These are phyloP conservation scores for Trichosanthes cucumerina DNA, from an alignment of 306 rosid genomes.

Conservation along the genomic window DNA sequence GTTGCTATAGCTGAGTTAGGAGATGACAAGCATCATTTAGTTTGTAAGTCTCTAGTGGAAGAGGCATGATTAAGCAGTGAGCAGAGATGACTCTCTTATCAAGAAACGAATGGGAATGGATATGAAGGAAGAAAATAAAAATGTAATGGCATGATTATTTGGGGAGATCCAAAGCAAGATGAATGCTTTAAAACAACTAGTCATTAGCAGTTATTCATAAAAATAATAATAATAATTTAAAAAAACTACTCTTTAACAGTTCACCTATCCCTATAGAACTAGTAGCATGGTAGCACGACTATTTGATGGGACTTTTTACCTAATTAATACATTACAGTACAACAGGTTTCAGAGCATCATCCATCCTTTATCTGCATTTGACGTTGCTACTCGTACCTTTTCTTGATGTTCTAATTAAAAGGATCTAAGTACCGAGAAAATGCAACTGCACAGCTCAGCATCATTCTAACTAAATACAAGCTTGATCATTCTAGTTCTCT, in stretches of 20 bases:
- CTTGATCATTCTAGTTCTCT: background rate
- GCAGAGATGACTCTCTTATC: background rate
- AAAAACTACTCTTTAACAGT: no score
- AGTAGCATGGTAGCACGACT: background rate
- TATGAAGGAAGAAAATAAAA: background rate
- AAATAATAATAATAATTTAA: no score
- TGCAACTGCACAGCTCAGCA: background rate
- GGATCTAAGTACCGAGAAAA: background rate
- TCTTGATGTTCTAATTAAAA: background rate
- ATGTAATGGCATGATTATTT: background rate
- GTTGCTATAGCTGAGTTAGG: background rate
- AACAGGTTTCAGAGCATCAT: background rate
- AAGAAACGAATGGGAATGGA: background rate
- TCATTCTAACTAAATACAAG: background rate
- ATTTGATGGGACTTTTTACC: background rate
- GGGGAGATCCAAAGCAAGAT: background rate
- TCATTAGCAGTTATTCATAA: no score
- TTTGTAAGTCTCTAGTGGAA: background rate
- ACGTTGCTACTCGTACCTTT: background rate
- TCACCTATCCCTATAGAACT: background rate
- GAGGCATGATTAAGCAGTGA: background rate
- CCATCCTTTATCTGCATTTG: background rate
- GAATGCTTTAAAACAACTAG: no score
- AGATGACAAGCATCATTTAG: background rate
- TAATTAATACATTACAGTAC: background rate